Base-by-base conservation (phyloP, 2,329 filamentous ascomycete genomes). In the Sporothrix dimorphospora region DNA sequence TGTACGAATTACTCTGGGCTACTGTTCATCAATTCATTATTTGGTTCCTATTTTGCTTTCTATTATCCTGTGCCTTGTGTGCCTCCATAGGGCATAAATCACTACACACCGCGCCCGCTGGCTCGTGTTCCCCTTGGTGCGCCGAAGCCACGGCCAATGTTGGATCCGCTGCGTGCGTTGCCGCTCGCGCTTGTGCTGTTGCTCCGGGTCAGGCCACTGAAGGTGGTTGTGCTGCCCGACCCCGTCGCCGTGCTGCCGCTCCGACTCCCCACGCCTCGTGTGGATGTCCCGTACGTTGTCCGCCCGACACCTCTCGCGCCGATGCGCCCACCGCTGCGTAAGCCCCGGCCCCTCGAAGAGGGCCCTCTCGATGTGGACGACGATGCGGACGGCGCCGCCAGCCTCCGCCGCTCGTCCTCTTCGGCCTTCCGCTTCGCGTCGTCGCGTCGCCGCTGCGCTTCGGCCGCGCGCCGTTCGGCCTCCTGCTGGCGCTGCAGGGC, bases 371-470 rank as follows among this genome's bases (percentile, higher is more conserved):
- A 12, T n/a, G 73, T 34, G 1, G 70, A 61, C 6, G 69, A 49
- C 19, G 72, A 69, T 14, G 70, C 27, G 0, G 71, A 51, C 5
- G 71, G 45, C 14, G 72, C 65, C 30, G 40, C 40, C 49, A 73
- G 82, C 77, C 79, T 83, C 79, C 81, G 83, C 75, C 80, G 81
- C 73, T 89, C 87, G 45, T 90, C 87, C 69, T 91, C 90, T 75
- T 91, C 89, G 42, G 86, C 86, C 71, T 85, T 88, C 71, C 88
- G 84, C 81, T 90, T 77, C 14, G 90, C 87, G 42, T 92, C 92
- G 75, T 94, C 93, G 70, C 90, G 88, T 72, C 93, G 87, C 74
- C 91, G 88, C 79, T 96, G 92, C 72, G 96, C 92, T 78, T 97
- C 94, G 2, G 88, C 87, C 61, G 91, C 92, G 67, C 89, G 88